Conservation (phyloP, 2,329 filamentous ascomycete species). For the Boeremia lycopersici region DNA sequence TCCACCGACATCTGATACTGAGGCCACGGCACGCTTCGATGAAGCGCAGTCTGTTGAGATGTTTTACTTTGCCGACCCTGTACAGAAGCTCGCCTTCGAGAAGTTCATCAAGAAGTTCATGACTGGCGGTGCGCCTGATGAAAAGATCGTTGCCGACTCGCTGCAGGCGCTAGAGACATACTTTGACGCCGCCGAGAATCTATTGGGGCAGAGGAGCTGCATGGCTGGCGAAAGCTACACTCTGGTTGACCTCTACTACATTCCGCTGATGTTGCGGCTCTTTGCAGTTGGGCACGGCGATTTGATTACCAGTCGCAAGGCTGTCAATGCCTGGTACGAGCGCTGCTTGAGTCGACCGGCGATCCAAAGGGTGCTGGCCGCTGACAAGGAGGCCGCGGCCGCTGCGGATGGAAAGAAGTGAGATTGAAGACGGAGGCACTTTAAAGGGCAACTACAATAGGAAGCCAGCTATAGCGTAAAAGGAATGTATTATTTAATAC, state of each 20-base stretch:
- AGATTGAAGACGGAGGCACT: too few species aligned
- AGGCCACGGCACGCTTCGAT: conserved; percentile 53
- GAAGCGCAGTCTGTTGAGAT: conserved; percentile 52
- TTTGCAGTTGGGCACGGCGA: conserved; percentile 36
- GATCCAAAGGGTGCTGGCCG: conserved; percentile 23
- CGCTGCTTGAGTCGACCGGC: conserved; percentile 24
- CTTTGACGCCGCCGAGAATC: conserved; percentile 52
- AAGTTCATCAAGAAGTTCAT: conserved; percentile 55
- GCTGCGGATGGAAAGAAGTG: not conserved
- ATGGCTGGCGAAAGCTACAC: conserved; percentile 55
- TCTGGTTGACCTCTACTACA: conserved; percentile 56
- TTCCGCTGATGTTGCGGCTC: conserved; percentile 53
- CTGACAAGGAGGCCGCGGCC: conserved; percentile 22
- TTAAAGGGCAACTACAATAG: too few species aligned
- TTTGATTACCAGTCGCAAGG: conserved; percentile 17
- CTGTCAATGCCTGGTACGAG: conserved; percentile 27
- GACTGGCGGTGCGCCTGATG: conserved; percentile 49
- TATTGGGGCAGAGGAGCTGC: conserved; percentile 50
- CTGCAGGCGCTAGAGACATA: conserved; percentile 49
- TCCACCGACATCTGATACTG: conserved; percentile 47
- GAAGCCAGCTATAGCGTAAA: too few species aligned
- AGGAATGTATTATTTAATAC: too few species aligned
- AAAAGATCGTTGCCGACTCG: conserved; percentile 49
- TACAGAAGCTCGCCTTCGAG: conserved; percentile 53
- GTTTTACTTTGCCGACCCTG: conserved; percentile 52